Base-by-base conservation (phyloP, 352 stramenopile genomes). In the Phytophthora sp. region DNA sequence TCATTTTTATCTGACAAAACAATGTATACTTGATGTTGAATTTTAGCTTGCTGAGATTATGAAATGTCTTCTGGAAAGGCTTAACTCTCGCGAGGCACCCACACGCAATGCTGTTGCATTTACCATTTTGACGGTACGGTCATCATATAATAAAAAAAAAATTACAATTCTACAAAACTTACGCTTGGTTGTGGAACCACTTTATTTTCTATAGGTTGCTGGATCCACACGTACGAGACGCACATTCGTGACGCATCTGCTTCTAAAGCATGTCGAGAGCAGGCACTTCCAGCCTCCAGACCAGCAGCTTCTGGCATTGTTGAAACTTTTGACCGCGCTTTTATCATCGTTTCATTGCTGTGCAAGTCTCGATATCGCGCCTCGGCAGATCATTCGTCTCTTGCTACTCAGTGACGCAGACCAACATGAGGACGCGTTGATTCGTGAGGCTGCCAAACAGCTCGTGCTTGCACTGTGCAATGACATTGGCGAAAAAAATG, bases 261-360 rank as follows among this genome's bases (percentile, higher is more conserved):
- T 81, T 18, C 61, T 80, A n/a, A 67, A 69, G 23, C 29, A 66
- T 31, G 39, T 66, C n/a, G 72, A 80, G 42, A 27, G n/a, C 13
- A 66, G 61, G 30, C 26, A 47, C 2, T 59, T 69, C 23, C 39
- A 49, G 7, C 27, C 60, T 15, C 49, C 61, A 4, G 63, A 66
- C 20, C 74, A 86, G 49, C 44, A 69, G 12, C 30, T 88, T 7
- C 53, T 80, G 23, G 71, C 74, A 0, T 13, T 84, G 0, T 55
- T 84, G 52, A 86, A 88, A 51, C 56, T 86, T 12, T 55, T 82
- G 11, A 53, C 76, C 15, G 71, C 72, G 9, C 38, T 86, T 20
- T 24, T 86, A 4, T 44, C 65, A 18, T 73, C 69, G 1, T 81
- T 79, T 56, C 79, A 86, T 41, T 86, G 79, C 56, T 86, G 77